Conservation (phyloP, 2,329 filamentous ascomycete genomes). For the Bipolaris zeicola region DNA sequence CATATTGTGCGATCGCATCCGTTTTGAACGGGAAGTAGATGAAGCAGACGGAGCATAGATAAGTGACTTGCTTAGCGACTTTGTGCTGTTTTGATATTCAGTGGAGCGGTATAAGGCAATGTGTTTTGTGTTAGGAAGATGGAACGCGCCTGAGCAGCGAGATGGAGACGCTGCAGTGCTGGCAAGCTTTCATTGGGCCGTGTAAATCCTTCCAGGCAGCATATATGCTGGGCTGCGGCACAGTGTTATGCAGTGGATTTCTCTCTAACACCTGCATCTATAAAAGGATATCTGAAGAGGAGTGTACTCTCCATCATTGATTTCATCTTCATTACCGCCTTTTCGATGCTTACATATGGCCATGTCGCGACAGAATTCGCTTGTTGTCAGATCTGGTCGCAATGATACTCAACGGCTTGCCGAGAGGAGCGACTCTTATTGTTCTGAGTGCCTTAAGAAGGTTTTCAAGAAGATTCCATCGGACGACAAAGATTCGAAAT, state of each 20-base stretch:
- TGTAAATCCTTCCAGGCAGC: neutral
- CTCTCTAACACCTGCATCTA: neutral
- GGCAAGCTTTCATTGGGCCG: neutral
- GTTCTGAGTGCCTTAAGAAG: slow-evolving; percentile 1
- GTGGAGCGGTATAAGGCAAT: too few relatives aligned
- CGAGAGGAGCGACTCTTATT: neutral
- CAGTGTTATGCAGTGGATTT: neutral
- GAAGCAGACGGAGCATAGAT: too few relatives aligned
- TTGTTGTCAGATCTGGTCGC: neutral
- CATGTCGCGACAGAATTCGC: neutral
- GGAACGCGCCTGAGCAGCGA: neutral
- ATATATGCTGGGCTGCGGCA: neutral
- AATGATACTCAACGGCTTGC: neutral
- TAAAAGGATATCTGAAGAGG: neutral
- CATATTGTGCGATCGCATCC: too few relatives aligned
- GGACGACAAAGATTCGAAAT: neutral
- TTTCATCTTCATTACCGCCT: neutral
- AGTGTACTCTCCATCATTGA: neutral
- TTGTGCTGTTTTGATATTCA: too few relatives aligned
- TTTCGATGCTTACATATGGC: neutral
- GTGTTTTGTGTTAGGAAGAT: neutral
- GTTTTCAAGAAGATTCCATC: neutral
- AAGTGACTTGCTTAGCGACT: too few relatives aligned
- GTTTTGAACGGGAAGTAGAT: too few relatives aligned
- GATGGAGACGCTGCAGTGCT: neutral